A percentile compares a stretch with the other conserved stretches of the same genome.
These are phyloP conservation scores for Stipa capillata DNA, from an alignment of 176 grass and related monocot species.

Conservation along the genomic window DNA sequence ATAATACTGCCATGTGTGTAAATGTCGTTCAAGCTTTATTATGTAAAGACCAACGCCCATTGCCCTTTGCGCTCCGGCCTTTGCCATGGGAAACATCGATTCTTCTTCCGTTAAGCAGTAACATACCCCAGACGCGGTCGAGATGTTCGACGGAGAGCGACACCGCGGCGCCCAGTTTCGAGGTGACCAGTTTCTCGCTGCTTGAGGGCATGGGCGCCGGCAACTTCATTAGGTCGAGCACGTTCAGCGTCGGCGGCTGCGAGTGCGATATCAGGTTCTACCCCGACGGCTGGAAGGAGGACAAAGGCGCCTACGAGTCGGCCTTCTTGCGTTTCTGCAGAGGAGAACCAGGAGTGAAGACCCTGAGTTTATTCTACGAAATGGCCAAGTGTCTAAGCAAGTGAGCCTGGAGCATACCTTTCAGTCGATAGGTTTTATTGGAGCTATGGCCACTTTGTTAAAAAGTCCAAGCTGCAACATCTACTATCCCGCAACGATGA, in stretches of 20 bases:
- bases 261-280: neutral
- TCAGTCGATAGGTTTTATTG: no score
- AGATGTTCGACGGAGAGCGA: neutral
- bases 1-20: no score
- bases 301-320: neutral
- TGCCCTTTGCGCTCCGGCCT: no score
- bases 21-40: no score
- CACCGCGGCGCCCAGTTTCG: neutral
- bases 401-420: neutral
- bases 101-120: no score
- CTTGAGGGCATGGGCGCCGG: neutral
- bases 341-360: no score
- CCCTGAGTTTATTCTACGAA: no score
- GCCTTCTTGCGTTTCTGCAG: neutral
- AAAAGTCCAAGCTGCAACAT: no score
- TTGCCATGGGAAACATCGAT: neutral
- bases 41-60: no score
- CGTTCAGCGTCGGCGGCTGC: neutral
- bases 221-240: neutral
- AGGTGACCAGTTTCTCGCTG: neutral
- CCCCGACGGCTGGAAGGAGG: neutral
- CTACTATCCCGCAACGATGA: no score
- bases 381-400: neutral
- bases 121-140: no score
- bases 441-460: fast-evolving